Percentiles rank a stretch among this genome's conserved stretches.
Evolutionary conservation across 371 early-diverging fungal genomes (phyloP).

Genomic region (Zopfochytrium polystomum): DNA sequence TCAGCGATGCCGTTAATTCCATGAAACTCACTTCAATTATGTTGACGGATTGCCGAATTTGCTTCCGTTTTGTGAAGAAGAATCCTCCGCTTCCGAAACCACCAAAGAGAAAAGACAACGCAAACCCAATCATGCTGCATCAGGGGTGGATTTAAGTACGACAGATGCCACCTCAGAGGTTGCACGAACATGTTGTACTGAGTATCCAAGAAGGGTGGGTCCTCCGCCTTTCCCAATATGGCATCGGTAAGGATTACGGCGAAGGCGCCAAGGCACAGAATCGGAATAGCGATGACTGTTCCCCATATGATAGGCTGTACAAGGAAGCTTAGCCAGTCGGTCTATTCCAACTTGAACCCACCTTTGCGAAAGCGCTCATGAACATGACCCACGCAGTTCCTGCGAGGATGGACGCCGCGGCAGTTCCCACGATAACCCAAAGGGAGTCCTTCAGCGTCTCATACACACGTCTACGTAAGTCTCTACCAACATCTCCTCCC

Average conservation of each 20-base stretch:
- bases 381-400: slow-evolving; percentile 24
- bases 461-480: slow-evolving; percentile 19
- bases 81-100: slow-evolving; percentile 44
- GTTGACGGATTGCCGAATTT: slow-evolving; percentile 57
- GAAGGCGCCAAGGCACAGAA: slow-evolving; percentile 51
- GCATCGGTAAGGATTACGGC: slow-evolving; percentile 29
- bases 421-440: slow-evolving; percentile 13
- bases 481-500: too few species aligned
- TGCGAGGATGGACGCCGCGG: slow-evolving; percentile 22
- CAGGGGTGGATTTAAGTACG: too few species aligned
- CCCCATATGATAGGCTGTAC: slow-evolving; percentile 63
- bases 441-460: slow-evolving; percentile 13
- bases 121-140: slow-evolving; percentile 50
- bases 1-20: not conserved
- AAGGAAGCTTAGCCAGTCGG: not conserved
- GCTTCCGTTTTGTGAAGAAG: slow-evolving; percentile 39
- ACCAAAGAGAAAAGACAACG: slow-evolving; percentile 53
- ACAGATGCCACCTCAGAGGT: not conserved
- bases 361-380: slow-evolving; percentile 26
- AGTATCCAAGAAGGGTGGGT: slow-evolving; percentile 48
- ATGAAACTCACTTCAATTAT: slow-evolving; percentile 43
- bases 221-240: slow-evolving; percentile 31
- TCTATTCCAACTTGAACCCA: not conserved
- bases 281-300: slow-evolving; percentile 57
- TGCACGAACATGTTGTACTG: slow-evolving; percentile 46